Conservation (phyloP, 305 asterid genomes). For the Fraxinus platypoda region DNA sequence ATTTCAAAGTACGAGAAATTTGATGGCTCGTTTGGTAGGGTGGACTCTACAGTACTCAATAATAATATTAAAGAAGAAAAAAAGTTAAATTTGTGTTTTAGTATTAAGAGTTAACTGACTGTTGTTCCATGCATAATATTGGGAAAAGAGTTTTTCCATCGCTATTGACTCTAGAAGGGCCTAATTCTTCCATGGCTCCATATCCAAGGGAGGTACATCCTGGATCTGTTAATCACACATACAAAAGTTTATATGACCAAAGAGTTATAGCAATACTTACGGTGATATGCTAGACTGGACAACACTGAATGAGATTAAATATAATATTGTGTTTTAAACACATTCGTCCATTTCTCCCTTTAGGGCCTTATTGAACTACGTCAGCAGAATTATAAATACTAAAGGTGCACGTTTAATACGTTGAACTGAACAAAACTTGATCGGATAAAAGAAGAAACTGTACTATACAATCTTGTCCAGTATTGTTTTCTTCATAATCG, state of each 20-base stretch:
- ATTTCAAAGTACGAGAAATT: background rate
- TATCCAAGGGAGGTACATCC: constrained; percentile 53
- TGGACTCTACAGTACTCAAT: background rate
- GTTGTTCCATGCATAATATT: constrained; percentile 47
- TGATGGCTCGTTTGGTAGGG: background rate
- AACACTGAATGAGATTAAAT: background rate
- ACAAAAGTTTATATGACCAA: background rate
- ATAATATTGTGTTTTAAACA: background rate
- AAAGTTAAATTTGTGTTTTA: background rate
- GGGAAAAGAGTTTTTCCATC: constrained; percentile 48
- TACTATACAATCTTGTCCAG: background rate
- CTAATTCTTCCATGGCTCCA: constrained; percentile 51
- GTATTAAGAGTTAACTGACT: constrained; percentile 20
- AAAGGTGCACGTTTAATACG: background rate
- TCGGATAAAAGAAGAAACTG: background rate
- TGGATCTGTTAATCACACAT: constrained; percentile 33
- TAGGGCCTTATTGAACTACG: background rate
- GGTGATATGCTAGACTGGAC: background rate
- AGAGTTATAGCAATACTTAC: background rate
- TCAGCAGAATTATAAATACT: background rate
- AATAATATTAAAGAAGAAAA: background rate
- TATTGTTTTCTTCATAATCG: background rate
- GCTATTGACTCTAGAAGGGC: constrained; percentile 47
- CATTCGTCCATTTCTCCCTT: background rate
- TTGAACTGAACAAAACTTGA: background rate